phyloP scores from a whole-genome alignment of 1,284 basidiomycete genomes.

The Pyrrhoderma lamaoense region DNA sequence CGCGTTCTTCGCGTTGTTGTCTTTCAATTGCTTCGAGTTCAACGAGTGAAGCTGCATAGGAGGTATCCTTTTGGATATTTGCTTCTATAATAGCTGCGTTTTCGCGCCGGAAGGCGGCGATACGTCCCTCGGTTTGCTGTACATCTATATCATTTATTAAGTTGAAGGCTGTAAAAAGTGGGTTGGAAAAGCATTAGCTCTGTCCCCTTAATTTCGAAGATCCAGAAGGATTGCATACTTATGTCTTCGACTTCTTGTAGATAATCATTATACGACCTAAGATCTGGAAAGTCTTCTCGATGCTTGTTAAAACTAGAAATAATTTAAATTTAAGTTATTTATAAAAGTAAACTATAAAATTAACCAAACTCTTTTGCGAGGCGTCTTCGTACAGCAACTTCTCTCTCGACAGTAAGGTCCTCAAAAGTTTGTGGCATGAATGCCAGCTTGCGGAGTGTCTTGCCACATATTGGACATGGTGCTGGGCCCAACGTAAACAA shows the following conservation, averaged over 20 bases:
- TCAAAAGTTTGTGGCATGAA: slow-evolving; percentile 98
- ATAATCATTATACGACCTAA: slow-evolving; percentile 91
- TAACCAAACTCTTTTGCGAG: slow-evolving; percentile 82
- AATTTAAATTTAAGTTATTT: background rate
- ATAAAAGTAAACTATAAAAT: background rate
- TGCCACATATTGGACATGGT: slow-evolving; percentile 90
- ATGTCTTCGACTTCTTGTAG: slow-evolving; percentile 95
- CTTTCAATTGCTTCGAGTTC: slow-evolving; percentile 72
- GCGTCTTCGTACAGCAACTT: slow-evolving; percentile 82
- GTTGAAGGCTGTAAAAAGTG: slow-evolving; percentile 72
- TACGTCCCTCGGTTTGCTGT: slow-evolving; percentile 77
- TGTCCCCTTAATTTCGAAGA: too few relatives aligned
- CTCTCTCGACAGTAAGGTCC: slow-evolving; percentile 93
- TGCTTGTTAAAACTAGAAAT: slow-evolving; percentile 74
- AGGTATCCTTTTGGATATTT: slow-evolving; percentile 72
- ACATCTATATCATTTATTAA: slow-evolving; percentile 89
- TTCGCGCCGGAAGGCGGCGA: slow-evolving; percentile 71
- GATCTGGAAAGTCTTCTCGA: slow-evolving; percentile 80
- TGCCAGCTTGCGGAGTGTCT: slow-evolving; percentile 85
- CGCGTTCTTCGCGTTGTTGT: slow-evolving; percentile 64
- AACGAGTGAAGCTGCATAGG: slow-evolving; percentile 59
- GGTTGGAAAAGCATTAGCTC: slow-evolving; percentile 4
- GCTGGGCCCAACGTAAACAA: slow-evolving; percentile 95
- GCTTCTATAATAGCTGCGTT: slow-evolving; percentile 77
- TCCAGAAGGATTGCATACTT: too few relatives aligned